Evolutionary conservation across 106 monocot species (phyloP).

Genomic region (Dendrobium catenatum): DNA sequence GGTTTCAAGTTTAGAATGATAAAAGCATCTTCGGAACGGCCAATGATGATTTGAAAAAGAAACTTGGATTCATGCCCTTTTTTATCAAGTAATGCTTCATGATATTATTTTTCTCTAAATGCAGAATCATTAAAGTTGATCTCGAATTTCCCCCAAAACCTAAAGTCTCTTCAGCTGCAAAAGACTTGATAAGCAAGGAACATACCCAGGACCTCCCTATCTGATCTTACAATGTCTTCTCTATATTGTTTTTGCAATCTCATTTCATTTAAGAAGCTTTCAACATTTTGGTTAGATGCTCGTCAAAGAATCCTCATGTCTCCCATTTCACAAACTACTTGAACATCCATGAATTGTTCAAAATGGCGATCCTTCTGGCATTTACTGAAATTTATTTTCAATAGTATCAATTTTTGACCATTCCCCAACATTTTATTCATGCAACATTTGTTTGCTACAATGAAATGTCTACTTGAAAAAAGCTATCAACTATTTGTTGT

Average conservation of each 20-base stretch:
- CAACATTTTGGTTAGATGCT: constrained; percentile 55
- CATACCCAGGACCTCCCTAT: too few relatives aligned
- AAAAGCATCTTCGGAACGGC: too few relatives aligned
- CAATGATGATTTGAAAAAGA: too few relatives aligned
- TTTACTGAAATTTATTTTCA: constrained; percentile 35
- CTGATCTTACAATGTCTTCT: too few relatives aligned
- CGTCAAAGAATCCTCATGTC: constrained; percentile 67
- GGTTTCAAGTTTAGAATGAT: too few relatives aligned
- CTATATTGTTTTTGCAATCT: too few relatives aligned
- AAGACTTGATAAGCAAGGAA: too few relatives aligned
- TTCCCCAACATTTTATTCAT: background rate
- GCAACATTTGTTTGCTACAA: background rate
- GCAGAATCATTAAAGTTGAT: constrained; percentile 95
- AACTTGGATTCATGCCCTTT: too few relatives aligned
- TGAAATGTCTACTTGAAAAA: background rate
- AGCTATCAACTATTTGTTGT: too few relatives aligned
- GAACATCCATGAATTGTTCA: constrained; percentile 98
- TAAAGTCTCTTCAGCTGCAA: constrained; percentile 62
- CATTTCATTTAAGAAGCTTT: too few relatives aligned
- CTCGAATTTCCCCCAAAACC: constrained; percentile 85
- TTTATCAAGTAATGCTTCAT: too few relatives aligned
- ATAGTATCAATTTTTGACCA: background rate
- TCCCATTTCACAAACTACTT: constrained; percentile 84
- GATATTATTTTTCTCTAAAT: background rate
- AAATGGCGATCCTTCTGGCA: constrained; percentile 83